Base-by-base conservation (phyloP, 2,329 filamentous ascomycete genomes). In the Penicillium sp. region DNA sequence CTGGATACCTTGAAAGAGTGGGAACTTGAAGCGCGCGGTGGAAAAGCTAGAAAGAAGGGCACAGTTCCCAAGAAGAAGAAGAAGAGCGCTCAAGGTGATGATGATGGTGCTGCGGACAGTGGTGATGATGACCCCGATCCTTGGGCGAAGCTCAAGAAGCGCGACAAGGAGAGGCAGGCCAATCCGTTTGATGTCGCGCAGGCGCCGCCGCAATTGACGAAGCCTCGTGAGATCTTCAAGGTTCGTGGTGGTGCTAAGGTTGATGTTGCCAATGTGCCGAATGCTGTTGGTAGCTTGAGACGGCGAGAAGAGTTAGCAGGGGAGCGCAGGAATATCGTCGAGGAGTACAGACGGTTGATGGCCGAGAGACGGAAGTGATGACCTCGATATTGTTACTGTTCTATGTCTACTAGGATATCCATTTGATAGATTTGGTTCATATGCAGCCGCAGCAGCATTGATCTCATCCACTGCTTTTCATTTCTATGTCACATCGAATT, bases 141-240 rank as follows among this genome's bases (percentile, higher is more conserved):
- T 0, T 95, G 89, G 89, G 83, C 81, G 38, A 82, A 82, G 53
- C 69, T 95, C 57, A 85, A 86, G 49, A 83, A 81, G 24, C 80
- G 82, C 58, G 71, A 69, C 15, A 63, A 66, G 45, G 65, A 62
- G 29, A 65, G 66, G 44, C 62, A 64, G 47, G 49, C 54, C 25
- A 74, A 73, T 56, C 68, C 70, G 31, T 66, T 71, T 49, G 72
- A 72, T 27, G 78, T 91, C 25, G 89, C 81, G 3, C 77, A 84
- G 61, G 90, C 88, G 32, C 91, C 91, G 27, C 90, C 91, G 55
- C 78, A 95, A 47, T 79, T 81, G 57, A 83, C 79, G 53, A 78
- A 78, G 43, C 78, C 79, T 6, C 80, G 70, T 53, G 82, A 82
- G 65, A 83, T 82, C 58, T 84, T 86, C 66, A 81, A 86, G 64